Percentiles rank a stretch among this genome's conserved stretches.
Conservation (phyloP, 345 rosid genomes). For the Streptanthus diversifolius region DNA sequence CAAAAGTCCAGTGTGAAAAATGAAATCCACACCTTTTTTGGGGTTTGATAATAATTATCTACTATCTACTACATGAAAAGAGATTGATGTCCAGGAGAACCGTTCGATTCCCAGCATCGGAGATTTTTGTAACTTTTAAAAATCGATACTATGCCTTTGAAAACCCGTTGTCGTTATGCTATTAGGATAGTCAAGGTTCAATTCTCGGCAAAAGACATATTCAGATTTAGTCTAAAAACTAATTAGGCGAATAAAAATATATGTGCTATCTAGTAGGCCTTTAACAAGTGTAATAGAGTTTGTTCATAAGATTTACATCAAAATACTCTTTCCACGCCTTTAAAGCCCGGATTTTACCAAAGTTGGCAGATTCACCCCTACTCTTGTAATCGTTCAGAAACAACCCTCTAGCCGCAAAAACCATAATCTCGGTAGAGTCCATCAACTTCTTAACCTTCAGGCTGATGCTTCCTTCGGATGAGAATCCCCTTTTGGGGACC, state of each 20-base stretch:
- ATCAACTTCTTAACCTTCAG: conserved; percentile 47
- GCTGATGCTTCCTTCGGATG: conserved; percentile 36
- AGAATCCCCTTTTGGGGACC: conserved; percentile 33
- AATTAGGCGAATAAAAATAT: too few relatives aligned
- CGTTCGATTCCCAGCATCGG: conserved; percentile 57
- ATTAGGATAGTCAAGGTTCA: too few relatives aligned
- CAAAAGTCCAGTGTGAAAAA: background rate
- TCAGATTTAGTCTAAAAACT: too few relatives aligned
- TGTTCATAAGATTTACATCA: conserved; percentile 30
- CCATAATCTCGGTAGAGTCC: conserved; percentile 61
- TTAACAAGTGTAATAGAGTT: conserved; percentile 10
- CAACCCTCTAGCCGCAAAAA: conserved; percentile 75
- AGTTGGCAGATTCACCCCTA: background rate
- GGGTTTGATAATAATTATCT: too few relatives aligned
- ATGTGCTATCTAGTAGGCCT: too few relatives aligned
- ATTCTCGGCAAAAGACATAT: too few relatives aligned
- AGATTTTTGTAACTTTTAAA: background rate
- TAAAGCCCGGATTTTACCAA: conserved; percentile 36
- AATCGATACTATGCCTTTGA: too few relatives aligned
- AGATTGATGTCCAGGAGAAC: conserved; percentile 84
- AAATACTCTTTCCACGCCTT: conserved; percentile 59
- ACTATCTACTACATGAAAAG: too few relatives aligned
- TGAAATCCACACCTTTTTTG: too few relatives aligned
- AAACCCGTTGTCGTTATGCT: too few relatives aligned
- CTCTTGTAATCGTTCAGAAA: conserved; percentile 36